A percentile compares a stretch with the other conserved stretches of the same genome.
Conservation (phyloP, 352 stramenopile species). For the Peronospora farinosa region DNA sequence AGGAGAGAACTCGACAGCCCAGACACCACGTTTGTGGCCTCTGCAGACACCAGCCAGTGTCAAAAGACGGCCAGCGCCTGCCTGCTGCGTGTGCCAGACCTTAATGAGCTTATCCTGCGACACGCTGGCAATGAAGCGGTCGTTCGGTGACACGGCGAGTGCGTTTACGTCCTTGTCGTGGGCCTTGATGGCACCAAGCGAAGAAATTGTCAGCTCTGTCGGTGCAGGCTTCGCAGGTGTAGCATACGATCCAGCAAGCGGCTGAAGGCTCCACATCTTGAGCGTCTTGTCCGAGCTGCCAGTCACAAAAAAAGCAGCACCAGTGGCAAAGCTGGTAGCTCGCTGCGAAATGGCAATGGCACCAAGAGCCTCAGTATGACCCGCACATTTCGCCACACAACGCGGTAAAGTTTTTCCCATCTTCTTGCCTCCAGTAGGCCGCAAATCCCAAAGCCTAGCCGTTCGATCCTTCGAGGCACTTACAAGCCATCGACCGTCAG, state of each 20-base stretch:
- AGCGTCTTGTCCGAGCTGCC: constrained; percentile 95
- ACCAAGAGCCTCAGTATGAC: constrained; percentile 93
- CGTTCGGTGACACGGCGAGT: constrained; percentile 92
- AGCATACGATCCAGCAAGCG: constrained; percentile 42
- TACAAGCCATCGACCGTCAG: constrained; percentile 85
- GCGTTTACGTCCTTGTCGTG: constrained; percentile 98
- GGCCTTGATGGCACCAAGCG: constrained; percentile 69
- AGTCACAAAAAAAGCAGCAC: constrained; percentile 92
- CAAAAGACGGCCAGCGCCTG: constrained; percentile 63
- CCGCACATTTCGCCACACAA: constrained; percentile 86
- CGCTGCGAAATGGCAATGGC: constrained; percentile 91
- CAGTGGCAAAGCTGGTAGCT: constrained; percentile 53
- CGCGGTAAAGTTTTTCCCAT: constrained; percentile 31
- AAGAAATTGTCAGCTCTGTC: constrained; percentile 44
- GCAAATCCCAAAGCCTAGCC: constrained; percentile 87
- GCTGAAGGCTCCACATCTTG: constrained; percentile 94
- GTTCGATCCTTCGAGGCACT: constrained; percentile 94
- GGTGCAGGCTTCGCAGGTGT: constrained; percentile 28
- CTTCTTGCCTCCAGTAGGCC: constrained; percentile 28
- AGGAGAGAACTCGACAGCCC: constrained; percentile 94
- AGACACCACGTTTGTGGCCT: constrained; percentile 97
- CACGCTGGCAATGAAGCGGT: constrained; percentile 94
- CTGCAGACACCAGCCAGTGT: constrained; percentile 87
- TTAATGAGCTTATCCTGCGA: constrained; percentile 98
- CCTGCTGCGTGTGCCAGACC: constrained; percentile 87